These are phyloP conservation scores for Xylariomycetidae sp. DNA, from an alignment of 2,329 filamentous ascomycete genomes.

Conservation along the genomic window DNA sequence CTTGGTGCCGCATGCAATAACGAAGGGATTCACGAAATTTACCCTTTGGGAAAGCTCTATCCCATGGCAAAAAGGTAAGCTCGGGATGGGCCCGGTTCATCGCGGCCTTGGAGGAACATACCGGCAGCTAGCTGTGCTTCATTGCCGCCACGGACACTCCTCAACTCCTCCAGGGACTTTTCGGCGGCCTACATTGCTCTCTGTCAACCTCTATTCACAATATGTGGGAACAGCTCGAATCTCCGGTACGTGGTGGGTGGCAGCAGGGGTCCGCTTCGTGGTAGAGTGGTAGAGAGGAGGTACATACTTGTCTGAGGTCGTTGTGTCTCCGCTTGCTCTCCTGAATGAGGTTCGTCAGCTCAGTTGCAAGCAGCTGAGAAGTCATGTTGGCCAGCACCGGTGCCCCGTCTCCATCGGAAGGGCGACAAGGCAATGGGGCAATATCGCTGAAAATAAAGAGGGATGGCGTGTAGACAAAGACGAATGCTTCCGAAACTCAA, in stretches of 20 bases:
- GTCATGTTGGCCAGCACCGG: slow-evolving; percentile 59
- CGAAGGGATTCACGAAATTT: slow-evolving; percentile 86
- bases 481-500: not conserved
- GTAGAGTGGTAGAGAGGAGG: not conserved
- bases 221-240: too few species aligned
- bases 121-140: slow-evolving; percentile 71
- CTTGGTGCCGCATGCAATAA: slow-evolving; percentile 84
- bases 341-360: slow-evolving; percentile 85
- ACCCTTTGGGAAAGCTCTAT: slow-evolving; percentile 75
- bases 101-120: too few species aligned
- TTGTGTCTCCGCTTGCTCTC: slow-evolving; percentile 94
- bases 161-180: slow-evolving; percentile 87
- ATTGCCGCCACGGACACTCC: slow-evolving; percentile 63
- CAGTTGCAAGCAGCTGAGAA: slow-evolving; percentile 79
- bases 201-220: too few species aligned
- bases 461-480: not conserved
- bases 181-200: slow-evolving; percentile 65
- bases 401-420: slow-evolving; percentile 18
- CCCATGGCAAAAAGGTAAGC: slow-evolving; percentile 14
- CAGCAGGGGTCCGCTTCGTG: not conserved
- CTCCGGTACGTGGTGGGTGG: too few species aligned
- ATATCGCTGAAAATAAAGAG: not conserved
- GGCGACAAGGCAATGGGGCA: not conserved
- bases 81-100: not conserved
- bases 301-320: slow-evolving; percentile 72